Evolutionary conservation across 1,284 basidiomycete species (phyloP).

Genomic region (Papiliotrema terrestris): DNA sequence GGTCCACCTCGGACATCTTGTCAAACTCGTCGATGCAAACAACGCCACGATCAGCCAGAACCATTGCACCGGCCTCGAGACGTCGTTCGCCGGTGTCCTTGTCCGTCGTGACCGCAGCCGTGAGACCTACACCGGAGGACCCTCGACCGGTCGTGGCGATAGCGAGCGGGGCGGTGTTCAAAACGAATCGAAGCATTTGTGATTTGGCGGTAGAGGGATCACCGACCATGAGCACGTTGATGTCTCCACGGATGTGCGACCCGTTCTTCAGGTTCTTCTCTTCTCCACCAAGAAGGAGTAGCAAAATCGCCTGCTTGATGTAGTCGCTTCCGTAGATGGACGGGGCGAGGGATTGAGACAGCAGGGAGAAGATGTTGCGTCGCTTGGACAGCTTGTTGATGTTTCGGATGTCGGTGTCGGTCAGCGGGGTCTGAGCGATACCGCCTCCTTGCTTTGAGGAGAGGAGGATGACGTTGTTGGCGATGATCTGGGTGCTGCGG

Average conservation of each 20-base stretch:
- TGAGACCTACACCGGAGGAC: conserved; percentile 96
- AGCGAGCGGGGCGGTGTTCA: conserved; percentile 92
- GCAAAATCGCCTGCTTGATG: conserved; percentile 90
- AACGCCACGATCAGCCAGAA: conserved; percentile 97
- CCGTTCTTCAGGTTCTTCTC: conserved; percentile 98
- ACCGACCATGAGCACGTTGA: conserved; percentile 99
- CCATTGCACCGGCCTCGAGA: conserved; percentile 98
- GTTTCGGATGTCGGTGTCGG: conserved; percentile 90
- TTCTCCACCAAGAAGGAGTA: conserved; percentile 89
- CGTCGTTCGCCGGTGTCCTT: conserved; percentile 58
- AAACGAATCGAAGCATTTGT: conserved; percentile 92
- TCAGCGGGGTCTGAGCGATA: conserved; percentile 87
- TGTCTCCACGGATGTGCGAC: conserved; percentile 98
- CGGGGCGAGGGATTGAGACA: conserved; percentile 92
- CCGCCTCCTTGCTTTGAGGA: conserved; percentile 95
- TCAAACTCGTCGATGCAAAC: conserved; percentile 99
- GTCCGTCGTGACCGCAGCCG: conserved; percentile 82
- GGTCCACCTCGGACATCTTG: conserved; percentile 98
- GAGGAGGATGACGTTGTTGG: conserved; percentile 94
- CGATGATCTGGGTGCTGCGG: conserved; percentile 80
- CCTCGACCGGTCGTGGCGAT: conserved; percentile 98
- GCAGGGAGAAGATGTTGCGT: conserved; percentile 78
- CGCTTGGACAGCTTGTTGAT: conserved; percentile 86
- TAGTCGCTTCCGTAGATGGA: conserved; percentile 96
- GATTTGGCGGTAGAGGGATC: conserved; percentile 98